Percentiles rank a stretch among this genome's conserved stretches.
These are phyloP conservation scores for Helianthus annuus DNA, from an alignment of 129 eudicot genomes.

Conservation along the genomic window DNA sequence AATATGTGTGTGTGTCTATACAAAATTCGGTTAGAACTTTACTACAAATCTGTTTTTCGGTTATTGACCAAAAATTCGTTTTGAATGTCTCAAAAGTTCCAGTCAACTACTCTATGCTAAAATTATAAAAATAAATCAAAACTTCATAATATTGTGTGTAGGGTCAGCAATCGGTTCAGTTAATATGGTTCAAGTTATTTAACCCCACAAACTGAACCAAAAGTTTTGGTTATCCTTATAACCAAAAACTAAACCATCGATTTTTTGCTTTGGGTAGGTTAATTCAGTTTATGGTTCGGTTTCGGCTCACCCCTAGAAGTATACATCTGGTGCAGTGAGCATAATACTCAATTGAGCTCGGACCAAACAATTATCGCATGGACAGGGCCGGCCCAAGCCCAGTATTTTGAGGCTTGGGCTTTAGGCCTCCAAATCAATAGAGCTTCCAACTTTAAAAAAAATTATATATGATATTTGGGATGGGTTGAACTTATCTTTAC, in stretches of 20 bases:
- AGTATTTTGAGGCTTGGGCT: too few species aligned
- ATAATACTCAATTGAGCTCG: not conserved
- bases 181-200: not conserved
- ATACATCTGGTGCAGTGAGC: slow-evolving; percentile 12
- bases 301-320: not conserved
- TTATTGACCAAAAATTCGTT: slow-evolving; percentile 1
- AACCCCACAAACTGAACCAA: not conserved
- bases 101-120: not conserved
- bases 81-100: not conserved
- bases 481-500: too few species aligned
- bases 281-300: too few species aligned
- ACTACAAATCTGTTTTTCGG: not conserved
- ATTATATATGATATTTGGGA: too few species aligned
- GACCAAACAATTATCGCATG: slow-evolving; percentile 5
- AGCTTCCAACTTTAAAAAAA: too few species aligned
- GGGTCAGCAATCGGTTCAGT: not conserved
- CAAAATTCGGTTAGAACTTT: not conserved
- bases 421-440: too few species aligned
- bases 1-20: not conserved
- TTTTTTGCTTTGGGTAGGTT: not conserved
- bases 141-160: not conserved
- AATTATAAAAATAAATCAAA: not conserved
- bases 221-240: not conserved
- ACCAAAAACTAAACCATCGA: not conserved
- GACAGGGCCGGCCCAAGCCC: not conserved